Base-by-base conservation (phyloP, 1,139 yeast species). In the Dujonia santamariae region DNA sequence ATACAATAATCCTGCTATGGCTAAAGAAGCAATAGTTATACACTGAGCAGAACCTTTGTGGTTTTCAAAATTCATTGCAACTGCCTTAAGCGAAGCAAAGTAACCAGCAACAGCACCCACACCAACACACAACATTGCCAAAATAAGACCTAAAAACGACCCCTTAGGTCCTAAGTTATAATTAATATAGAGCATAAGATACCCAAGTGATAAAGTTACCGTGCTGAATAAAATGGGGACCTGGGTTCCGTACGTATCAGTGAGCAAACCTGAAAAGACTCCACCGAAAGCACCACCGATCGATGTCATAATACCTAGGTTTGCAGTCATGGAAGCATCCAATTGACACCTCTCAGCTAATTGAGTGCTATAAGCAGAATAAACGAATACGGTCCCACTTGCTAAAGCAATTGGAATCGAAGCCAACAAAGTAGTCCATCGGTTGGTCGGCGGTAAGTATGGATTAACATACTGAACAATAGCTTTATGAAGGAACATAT, bases 21-120 rank as follows among this genome's bases (percentile, higher is more conserved):
- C 67, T 50, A 61, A 61, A 5, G 62, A 54, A 1, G 67, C 62
- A 35, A 61, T 61, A n/a, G 67, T 60, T 13, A 61, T 46, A 39
- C 64, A 57, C 41, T 61, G 67, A 7, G 67, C 67, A 0, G 63
- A 47, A 14, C 63, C 64, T 37, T 58, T 60, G 32, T 37, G 52
- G 19, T 51, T 48, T 7, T 66, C 66, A 34, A 62, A 62, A 37
- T 50, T 54, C 4, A 61, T 41, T 0, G 65, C 53, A 4, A 61
- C 64, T 1, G 67, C 67, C 38, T 61, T 62, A 11, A 62, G 49
- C 13, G 63, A 51, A 35, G 63, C 57, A 35, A 62, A 62, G 37
- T 61, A 62, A 4, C 63, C 63, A 2, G 62, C 43, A 0, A 59
- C 58, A 1, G 66, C 56, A 1, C 67, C 67, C 24, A 59, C 43